Evolutionary conservation across 352 stramenopile species (phyloP), one percentile per base, ranked within the genome.

Genomic region (Globisporangium barbulae): DNA sequence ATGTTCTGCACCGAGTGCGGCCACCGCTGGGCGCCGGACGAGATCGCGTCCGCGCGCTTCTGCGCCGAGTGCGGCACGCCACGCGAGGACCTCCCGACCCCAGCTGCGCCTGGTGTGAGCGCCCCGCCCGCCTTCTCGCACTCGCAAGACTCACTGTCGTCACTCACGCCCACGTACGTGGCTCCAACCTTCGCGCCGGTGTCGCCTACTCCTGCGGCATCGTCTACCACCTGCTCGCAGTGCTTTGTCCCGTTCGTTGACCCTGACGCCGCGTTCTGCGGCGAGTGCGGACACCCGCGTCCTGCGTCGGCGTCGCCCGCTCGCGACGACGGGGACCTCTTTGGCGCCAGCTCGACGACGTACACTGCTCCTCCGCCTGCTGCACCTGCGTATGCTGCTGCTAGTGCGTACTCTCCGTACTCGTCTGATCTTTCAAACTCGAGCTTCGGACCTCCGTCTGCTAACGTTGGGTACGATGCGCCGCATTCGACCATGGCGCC

Each of bases 1-100:
- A 91, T 94, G 81, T 94, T 94, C 69, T 94, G 85, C 50, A 85
- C 76, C 21, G 85, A 94, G 72, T 94, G 85, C 63, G 85, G 85
- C 55, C 84, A 91, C 63, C 75, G 80, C 48, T 94, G 84, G 84
- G 84, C 83, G 47, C 78, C 84, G 3, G 84, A 91, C 48, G 85
- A 94, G 71, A 91, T 93, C 68, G 80, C 78, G 31, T 85, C 70
- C 42, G 81, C 83, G 66, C 81, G 84, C 70, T 94, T 94, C 69
- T 94, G 85, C 67, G 85, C 85, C 56, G 85, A 94, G 67, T 94
- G 85, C 49, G 83, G 85, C 7, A 78, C 83, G 25, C 80, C 83
- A 5, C 82, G 85, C 17, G 83, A 93, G 61, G 80, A 93, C 37
- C 68, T 78, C 25, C 69, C 79, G 13, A 48, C 60, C 37, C 28